phyloP scores from a whole-genome alignment of 2,329 filamentous ascomycete species.

The Arthrobotrys megalospora region DNA sequence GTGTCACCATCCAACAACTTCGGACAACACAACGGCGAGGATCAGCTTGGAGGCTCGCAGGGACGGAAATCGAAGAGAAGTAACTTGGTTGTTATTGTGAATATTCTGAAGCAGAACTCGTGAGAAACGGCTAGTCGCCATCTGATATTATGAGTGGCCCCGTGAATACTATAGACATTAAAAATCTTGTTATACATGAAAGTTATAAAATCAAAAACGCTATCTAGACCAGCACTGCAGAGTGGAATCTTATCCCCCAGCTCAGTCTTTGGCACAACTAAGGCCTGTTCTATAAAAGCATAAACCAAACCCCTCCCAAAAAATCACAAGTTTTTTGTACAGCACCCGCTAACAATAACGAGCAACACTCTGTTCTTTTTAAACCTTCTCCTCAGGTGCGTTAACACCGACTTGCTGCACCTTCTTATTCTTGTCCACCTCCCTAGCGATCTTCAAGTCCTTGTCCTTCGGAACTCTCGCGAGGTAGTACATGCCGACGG shows the following conservation, averaged over 20 bases:
- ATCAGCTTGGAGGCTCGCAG: not conserved
- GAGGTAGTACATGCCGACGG: slow-evolving; percentile 74
- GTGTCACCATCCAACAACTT: slow-evolving; percentile 28
- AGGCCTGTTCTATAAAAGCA: slow-evolving; percentile 28
- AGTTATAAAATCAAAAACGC: slow-evolving; percentile 21
- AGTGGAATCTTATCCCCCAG: slow-evolving; percentile 4
- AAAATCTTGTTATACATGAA: slow-evolving; percentile 32
- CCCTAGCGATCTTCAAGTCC: slow-evolving; percentile 49
- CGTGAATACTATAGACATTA: slow-evolving; percentile 35
- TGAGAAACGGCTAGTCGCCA: slow-evolving; percentile 20
- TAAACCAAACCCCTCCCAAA: slow-evolving; percentile 25
- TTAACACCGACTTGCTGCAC: slow-evolving; percentile 57
- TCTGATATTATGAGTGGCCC: slow-evolving; percentile 18
- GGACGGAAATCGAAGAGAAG: slow-evolving; percentile 7
- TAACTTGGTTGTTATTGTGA: slow-evolving; percentile 16
- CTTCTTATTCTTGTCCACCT: slow-evolving; percentile 58
- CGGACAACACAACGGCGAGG: slow-evolving; percentile 21
- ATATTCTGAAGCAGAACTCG: slow-evolving; percentile 11
- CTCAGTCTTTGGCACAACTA: not conserved
- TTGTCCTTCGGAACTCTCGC: slow-evolving; percentile 70
- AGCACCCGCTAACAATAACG: not conserved
- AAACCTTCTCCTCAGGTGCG: slow-evolving; percentile 47
- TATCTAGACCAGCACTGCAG: slow-evolving; percentile 48
- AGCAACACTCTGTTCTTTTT: slow-evolving; percentile 14
- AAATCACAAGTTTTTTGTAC: slow-evolving; percentile 10